Base-by-base conservation (phyloP, 2,329 filamentous ascomycete genomes). In the Calcarisporium arbuscula region DNA sequence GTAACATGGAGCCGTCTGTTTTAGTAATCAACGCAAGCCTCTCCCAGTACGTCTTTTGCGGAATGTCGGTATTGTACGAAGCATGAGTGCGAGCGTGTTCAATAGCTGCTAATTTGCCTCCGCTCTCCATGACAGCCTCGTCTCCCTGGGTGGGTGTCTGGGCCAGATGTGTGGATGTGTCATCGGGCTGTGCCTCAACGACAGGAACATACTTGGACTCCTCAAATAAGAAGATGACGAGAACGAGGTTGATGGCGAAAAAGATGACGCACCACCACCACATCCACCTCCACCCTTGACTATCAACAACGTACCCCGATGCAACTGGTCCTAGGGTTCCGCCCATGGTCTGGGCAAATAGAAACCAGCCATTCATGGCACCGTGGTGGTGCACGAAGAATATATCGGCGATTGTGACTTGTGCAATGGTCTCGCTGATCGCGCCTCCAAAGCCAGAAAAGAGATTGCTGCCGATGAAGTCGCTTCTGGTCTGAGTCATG, bases 371-470 rank as follows among this genome's bases (percentile, higher is more conserved):
- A 12, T 44, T 43, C 42, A 70, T 54, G 2, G 59, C 52, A 2
- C 70, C 71, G 33, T 73, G 58, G 45, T 77, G 67, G 40, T 77
- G 72, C 12, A 77, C 53, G 47, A 74, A 77, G 52, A 75, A 77
- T 19, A 75, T 51, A 41, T 77, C 72, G 4, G 69, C 57, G 29
- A 75, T 71, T 1, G 68, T 72, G 7, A 71, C 54, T 1, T 70
- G 70, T 2, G 67, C 64, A 29, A 68, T 56, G 2, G 62, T 67
- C 45, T 77, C 72, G 3, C 65, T 72, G 7, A 70, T 67, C 2
- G 72, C 73, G 1, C 70, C 60, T 2, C 64, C 70, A 26, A 74
- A 62, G 4, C 72, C 72, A 56, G n/a, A n/a, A n/a, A 77, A 60
- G 9, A 74, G 38, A 18, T 72, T 68, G 5, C 72, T 58, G 3